Conservation (phyloP, 331 rosid genomes). For the Telfairia occidentalis region DNA sequence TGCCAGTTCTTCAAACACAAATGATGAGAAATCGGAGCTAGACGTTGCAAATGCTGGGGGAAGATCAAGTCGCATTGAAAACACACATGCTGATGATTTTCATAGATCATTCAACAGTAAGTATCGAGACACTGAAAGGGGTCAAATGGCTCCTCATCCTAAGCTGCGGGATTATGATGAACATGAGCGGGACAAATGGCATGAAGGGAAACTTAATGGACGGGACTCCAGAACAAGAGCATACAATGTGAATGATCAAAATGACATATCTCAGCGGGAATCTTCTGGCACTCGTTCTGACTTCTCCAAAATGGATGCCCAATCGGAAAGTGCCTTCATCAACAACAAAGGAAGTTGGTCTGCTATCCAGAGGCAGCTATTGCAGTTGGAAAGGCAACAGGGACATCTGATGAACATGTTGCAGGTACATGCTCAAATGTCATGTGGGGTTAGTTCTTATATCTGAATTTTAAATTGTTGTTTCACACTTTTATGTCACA, state of each 20-base stretch:
- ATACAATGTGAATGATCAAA: constrained; percentile 40
- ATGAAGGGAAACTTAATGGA: constrained; percentile 50
- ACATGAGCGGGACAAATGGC: constrained; percentile 37
- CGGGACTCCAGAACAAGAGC: constrained; percentile 55
- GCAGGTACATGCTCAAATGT: constrained; percentile 34
- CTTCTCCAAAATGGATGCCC: constrained; percentile 69
- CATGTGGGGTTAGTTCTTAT: constrained; percentile 8
- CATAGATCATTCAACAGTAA: constrained; percentile 43
- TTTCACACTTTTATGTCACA: constrained; percentile 27
- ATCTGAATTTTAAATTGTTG: constrained; percentile 13
- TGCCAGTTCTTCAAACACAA: constrained; percentile 53
- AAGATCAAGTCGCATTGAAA: constrained; percentile 36
- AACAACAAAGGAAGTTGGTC: constrained; percentile 89
- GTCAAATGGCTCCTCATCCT: constrained; percentile 29
- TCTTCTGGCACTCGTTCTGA: constrained; percentile 52
- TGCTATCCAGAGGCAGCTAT: constrained; percentile 86
- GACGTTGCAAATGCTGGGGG: constrained; percentile 36
- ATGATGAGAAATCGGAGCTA: constrained; percentile 46
- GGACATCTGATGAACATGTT: constrained; percentile 92
- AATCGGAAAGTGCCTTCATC: constrained; percentile 61
- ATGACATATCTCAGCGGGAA: constrained; percentile 54
- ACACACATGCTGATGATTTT: constrained; percentile 33
- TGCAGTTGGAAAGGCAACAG: constrained; percentile 93
- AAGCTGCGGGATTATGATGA: constrained; percentile 45
- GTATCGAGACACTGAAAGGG: constrained; percentile 48